Percentiles rank a stretch among this genome's conserved stretches.
These are phyloP conservation scores for Colletotrichum godetiae DNA, from an alignment of 2,329 filamentous ascomycete genomes.

Conservation along the genomic window DNA sequence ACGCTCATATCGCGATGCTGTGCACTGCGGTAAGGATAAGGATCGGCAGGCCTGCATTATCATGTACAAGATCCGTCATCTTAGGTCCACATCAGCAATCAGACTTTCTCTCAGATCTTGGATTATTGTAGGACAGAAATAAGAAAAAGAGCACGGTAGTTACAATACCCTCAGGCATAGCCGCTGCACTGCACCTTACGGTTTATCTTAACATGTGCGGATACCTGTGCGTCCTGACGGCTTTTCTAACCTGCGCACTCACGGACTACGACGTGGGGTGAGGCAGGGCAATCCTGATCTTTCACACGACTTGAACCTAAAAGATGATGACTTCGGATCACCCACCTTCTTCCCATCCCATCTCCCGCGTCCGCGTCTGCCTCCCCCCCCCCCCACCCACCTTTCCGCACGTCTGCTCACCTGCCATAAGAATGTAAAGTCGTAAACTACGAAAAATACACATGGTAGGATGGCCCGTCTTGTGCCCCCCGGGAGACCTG, in stretches of 20 bases:
- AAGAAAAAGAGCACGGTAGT: not conserved
- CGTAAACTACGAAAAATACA: not conserved
- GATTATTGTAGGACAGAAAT: not conserved
- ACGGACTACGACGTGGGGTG: not conserved
- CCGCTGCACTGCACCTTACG: not conserved
- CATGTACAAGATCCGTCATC: not conserved
- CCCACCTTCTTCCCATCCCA: constrained; percentile 7
- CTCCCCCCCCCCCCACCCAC: not conserved
- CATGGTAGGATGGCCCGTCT: not conserved
- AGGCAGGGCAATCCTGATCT: constrained; percentile 16
- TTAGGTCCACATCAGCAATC: not conserved
- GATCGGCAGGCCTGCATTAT: too few species aligned
- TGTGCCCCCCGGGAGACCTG: not conserved
- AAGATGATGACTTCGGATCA: not conserved
- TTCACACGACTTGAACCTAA: not conserved
- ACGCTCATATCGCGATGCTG: not conserved
- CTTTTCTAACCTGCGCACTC: not conserved
- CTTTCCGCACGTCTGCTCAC: not conserved
- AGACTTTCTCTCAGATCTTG: not conserved
- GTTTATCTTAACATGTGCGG: not conserved
- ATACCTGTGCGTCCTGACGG: not conserved
- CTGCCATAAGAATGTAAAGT: not conserved
- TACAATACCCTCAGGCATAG: not conserved
- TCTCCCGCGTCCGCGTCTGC: not conserved
- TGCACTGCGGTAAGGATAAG: too few species aligned